A percentile compares a stretch with the other conserved stretches of the same genome.
Conservation (phyloP, 768 basidiomycete species). For the Serpula lacrymans region DNA sequence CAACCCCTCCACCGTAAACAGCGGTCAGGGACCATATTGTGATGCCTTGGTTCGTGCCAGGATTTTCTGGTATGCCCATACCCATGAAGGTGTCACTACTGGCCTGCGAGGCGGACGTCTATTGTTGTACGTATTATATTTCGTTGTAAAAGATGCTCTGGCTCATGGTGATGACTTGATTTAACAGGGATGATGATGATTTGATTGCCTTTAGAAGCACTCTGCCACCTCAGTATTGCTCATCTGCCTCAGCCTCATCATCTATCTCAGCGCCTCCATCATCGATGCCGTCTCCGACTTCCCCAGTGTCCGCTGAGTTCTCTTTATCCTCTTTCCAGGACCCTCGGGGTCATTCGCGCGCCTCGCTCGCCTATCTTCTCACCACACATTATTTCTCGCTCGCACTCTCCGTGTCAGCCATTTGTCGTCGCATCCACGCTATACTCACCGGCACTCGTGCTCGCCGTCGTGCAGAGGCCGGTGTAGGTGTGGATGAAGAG, state of each 20-base stretch:
- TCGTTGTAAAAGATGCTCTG: background rate
- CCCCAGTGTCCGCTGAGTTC: conserved; percentile 19
- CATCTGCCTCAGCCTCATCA: conserved; percentile 22
- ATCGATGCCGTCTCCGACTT: conserved; percentile 31
- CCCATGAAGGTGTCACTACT: conserved; percentile 79
- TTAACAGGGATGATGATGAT: conserved; percentile 68
- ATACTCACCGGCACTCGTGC: conserved; percentile 80
- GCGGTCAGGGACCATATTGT: conserved; percentile 52
- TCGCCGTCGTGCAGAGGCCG: conserved; percentile 48
- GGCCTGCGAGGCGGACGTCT: conserved; percentile 85
- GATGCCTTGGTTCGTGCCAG: conserved; percentile 65
- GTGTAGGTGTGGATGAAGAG: conserved; percentile 54
- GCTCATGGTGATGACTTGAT: conserved; percentile 3
- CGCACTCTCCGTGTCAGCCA: conserved; percentile 70
- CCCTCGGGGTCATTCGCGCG: conserved; percentile 23
- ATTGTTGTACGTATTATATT: conserved; percentile 53
- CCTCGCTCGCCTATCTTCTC: conserved; percentile 45
- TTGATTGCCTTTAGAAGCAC: conserved; percentile 67
- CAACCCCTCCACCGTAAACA: conserved; percentile 40
- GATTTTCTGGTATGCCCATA: conserved; percentile 87
- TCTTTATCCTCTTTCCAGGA: conserved; percentile 21
- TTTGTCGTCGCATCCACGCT: conserved; percentile 75
- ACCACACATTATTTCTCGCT: conserved; percentile 61
- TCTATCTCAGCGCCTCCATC: conserved; percentile 29
- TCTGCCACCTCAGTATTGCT: conserved; percentile 41